Conservation (phyloP, 257 asterid genomes). For the Ajuga chamaepitys region DNA sequence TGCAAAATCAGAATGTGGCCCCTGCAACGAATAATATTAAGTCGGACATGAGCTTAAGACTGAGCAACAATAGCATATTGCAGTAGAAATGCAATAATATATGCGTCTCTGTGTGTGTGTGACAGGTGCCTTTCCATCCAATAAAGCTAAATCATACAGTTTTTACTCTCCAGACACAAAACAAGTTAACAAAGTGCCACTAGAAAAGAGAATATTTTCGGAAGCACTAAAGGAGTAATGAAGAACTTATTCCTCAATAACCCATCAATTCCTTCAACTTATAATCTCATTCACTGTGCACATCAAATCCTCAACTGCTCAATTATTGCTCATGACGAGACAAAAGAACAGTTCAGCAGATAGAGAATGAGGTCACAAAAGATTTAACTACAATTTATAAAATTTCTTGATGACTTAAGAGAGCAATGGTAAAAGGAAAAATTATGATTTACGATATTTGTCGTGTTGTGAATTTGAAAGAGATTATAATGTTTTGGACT, state of each 20-base stretch:
- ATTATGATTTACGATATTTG: neutral
- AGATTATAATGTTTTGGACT: neutral
- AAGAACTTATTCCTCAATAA: neutral
- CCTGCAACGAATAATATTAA: constrained; percentile 38
- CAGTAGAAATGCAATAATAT: neutral
- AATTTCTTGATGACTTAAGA: neutral
- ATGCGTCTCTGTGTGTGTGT: neutral
- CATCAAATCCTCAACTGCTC: neutral
- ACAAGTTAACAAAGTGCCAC: neutral
- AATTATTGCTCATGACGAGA: neutral
- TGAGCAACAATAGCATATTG: neutral
- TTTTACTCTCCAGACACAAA: neutral
- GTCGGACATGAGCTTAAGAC: neutral
- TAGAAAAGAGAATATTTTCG: neutral
- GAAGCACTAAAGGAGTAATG: neutral
- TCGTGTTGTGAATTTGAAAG: neutral
- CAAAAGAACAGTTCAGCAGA: neutral
- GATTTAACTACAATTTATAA: neutral
- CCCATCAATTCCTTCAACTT: neutral
- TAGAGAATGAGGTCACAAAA: neutral
- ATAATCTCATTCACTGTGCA: neutral
- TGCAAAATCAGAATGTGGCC: constrained; percentile 92
- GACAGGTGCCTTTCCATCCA: neutral
- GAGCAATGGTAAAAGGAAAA: neutral
- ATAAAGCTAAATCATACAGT: neutral